Evolutionary conservation across 352 stramenopile species (phyloP).

Genomic region (Elongisporangium prolatum): DNA sequence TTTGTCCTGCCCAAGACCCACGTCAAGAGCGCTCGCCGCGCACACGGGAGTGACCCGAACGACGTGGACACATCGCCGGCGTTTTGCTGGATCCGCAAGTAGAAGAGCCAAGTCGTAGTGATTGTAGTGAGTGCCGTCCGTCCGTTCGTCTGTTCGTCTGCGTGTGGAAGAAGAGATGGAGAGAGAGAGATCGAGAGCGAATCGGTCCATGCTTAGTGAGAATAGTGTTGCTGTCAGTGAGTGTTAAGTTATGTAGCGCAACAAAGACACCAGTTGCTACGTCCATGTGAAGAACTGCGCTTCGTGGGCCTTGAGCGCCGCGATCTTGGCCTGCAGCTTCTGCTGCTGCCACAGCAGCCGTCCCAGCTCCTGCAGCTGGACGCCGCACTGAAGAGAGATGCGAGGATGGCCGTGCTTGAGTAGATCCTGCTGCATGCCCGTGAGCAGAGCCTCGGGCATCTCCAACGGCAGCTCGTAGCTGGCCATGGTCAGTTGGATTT

Average conservation of each 20-base stretch:
- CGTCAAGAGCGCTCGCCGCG: not conserved
- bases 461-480: constrained; percentile 66
- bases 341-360: constrained; percentile 35
- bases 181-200: not conserved
- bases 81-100: constrained; percentile 32
- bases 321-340: constrained; percentile 28
- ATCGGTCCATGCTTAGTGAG: constrained; percentile 1
- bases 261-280: constrained; percentile 1
- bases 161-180: constrained; percentile 4
- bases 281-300: constrained; percentile 49
- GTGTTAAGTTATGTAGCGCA: constrained; percentile 36
- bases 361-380: constrained; percentile 42
- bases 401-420: constrained; percentile 43
- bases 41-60: not conserved
- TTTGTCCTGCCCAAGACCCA: not conserved
- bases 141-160: constrained; percentile 7
- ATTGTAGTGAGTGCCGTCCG: not conserved
- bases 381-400: constrained; percentile 46
- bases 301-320: constrained; percentile 32
- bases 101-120: constrained; percentile 2
- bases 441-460: constrained; percentile 38
- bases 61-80: constrained; percentile 7
- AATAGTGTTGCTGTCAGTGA: constrained; percentile 14
- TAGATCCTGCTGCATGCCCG: constrained; percentile 33
- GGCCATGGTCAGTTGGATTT: constrained; percentile 34